A percentile compares a stretch with the other conserved stretches of the same genome.
phyloP scores from a whole-genome alignment of 345 rosid genomes.

The Rhizophora mangle region DNA sequence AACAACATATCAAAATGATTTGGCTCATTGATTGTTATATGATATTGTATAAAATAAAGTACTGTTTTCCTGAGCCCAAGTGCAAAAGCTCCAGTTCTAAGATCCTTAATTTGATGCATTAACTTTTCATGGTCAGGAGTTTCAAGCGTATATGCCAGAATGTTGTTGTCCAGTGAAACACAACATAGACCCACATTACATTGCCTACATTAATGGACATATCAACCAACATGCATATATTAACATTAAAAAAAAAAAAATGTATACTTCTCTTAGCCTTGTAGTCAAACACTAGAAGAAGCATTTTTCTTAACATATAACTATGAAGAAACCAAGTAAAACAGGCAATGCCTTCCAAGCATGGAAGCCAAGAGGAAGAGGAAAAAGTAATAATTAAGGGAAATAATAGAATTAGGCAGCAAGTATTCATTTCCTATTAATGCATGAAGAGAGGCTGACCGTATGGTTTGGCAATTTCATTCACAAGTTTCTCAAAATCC shows the following conservation, averaged over 20 bases:
- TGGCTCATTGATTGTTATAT: slow-evolving; percentile 56
- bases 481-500: slow-evolving; percentile 18
- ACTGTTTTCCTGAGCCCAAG: slow-evolving; percentile 75
- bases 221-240: neutral
- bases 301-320: neutral
- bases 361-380: neutral
- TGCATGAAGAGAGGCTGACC: slow-evolving; percentile 37
- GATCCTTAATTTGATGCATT: slow-evolving; percentile 74
- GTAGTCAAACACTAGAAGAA: neutral
- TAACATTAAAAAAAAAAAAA: neutral
- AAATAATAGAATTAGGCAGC: no score
- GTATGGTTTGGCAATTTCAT: slow-evolving; percentile 63
- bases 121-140: slow-evolving; percentile 61
- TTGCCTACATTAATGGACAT: slow-evolving; percentile 46
- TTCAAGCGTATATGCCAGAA: slow-evolving; percentile 83
- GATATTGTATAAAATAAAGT: slow-evolving; percentile 65
- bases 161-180: slow-evolving; percentile 77
- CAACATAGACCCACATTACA: slow-evolving; percentile 79
- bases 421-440: no score
- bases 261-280: neutral
- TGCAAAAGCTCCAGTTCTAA: slow-evolving; percentile 44
- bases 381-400: neutral
- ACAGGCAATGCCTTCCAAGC: neutral
- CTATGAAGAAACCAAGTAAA: neutral
- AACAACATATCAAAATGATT: slow-evolving; percentile 13